Evolutionary conservation across 2,329 filamentous ascomycete genomes (phyloP), one percentile per base, ranked within the genome.

Genomic region (Colletotrichum musicola): DNA sequence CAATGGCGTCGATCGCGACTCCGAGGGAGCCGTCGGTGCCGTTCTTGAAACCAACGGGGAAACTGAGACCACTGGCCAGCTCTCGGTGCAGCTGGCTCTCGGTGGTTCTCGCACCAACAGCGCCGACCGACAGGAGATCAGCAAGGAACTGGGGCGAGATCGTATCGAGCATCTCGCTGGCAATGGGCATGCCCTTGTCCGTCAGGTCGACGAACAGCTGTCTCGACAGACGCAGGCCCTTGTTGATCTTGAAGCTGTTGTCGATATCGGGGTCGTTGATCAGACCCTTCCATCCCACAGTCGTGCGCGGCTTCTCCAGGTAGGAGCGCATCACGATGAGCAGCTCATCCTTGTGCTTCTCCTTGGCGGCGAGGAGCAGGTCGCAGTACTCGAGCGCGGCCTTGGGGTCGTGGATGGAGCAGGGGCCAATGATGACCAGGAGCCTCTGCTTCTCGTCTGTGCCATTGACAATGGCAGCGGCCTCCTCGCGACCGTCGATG

Each of bases 11-110:
- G 74, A 98, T 93, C 13, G 96, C 95, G 4, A 98, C 95, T 64
- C 91, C 89, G 55, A 98, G 84, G 9, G 91, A 92, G 59, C 96
- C 96, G 79, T 99, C 96, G 38, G 96, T 99, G 72, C 96, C 96
- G 81, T 99, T 99, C 89, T 99, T 99, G 92, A 99, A 99, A 59
- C 96, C 96, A 12, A 99, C 94, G 2, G 96, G 96, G 92, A 98
- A 98, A 74, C 93, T 97, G 42, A 98, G 86, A 77, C 96, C 96
- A 61, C 93, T 96, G 22, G 96, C 95, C 71, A 99, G 85, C 82
- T 99, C 96, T 64, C 96, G 91, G 82, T 99, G 96, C 71, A 98
- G 87, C 84, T 99, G 96, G 59, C 92, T 95, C 84, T 99, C 96
- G 2, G 96, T 98, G 20, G 96, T 99, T 71, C 96, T 89, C n/a